Percentiles rank a stretch among this genome's conserved stretches.
Conservation (phyloP, 257 asterid species). For the Fraxinus americana region DNA sequence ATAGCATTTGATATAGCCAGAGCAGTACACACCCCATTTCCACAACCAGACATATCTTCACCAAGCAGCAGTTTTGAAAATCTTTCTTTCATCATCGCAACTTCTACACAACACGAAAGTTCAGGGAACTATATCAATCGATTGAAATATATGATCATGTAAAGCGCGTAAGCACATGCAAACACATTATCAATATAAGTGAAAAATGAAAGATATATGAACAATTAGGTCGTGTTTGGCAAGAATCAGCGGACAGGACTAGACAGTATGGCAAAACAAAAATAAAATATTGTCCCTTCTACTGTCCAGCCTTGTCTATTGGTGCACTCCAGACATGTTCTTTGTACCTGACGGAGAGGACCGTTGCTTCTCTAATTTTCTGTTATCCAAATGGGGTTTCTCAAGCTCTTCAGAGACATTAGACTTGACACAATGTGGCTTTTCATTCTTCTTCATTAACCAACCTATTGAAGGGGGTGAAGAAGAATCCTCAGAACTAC, state of each 20-base stretch:
- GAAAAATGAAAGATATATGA: background rate
- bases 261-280: too few species aligned
- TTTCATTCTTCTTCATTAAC: constrained; percentile 37
- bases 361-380: constrained; percentile 55
- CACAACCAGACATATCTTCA: constrained; percentile 95
- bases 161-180: background rate
- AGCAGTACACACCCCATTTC: constrained; percentile 84
- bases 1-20: constrained; percentile 82
- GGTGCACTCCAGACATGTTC: background rate
- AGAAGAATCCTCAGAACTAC: constrained; percentile 50
- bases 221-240: background rate
- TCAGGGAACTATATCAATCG: background rate
- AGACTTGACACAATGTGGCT: constrained; percentile 29
- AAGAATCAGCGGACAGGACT: too few species aligned
- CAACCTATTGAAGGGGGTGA: constrained; percentile 49
- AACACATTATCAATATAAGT: background rate
- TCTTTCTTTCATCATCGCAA: constrained; percentile 84
- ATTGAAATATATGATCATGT: background rate
- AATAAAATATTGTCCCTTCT: too few species aligned
- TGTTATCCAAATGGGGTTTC: constrained; percentile 37
- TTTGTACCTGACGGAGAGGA: constrained; percentile 63
- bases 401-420: constrained; percentile 37
- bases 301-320: too few species aligned
- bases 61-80: constrained; percentile 84
- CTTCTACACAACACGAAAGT: constrained; percentile 41